A percentile compares a stretch with the other conserved stretches of the same genome.
Conservation (phyloP, 805 yeast species). For the Lipomyces starkeyi region DNA sequence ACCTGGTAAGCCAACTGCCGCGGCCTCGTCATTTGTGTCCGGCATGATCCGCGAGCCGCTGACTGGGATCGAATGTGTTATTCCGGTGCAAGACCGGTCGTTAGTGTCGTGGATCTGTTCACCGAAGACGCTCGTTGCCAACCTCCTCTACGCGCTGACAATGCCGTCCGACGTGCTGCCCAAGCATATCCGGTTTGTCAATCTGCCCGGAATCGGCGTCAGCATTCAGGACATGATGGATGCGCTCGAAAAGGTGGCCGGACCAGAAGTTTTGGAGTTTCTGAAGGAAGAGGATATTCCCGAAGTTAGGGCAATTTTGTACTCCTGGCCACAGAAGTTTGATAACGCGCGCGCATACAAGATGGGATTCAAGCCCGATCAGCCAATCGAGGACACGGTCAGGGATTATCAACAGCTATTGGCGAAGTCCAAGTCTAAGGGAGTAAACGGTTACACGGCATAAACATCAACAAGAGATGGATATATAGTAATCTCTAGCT, state of each 20-base stretch:
- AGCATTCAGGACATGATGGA: slow-evolving; percentile 41
- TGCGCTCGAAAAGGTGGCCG: slow-evolving; percentile 38
- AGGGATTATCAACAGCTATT: slow-evolving; percentile 9
- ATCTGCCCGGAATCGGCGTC: slow-evolving; percentile 40
- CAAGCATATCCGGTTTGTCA: slow-evolving; percentile 33
- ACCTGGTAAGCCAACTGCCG: slow-evolving; percentile 41
- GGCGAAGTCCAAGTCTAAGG: neutral
- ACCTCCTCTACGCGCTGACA: slow-evolving; percentile 35
- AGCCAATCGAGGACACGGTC: slow-evolving; percentile 25
- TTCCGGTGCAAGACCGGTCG: slow-evolving; percentile 35
- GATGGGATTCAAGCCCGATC: slow-evolving; percentile 23
- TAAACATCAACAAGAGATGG: neutral
- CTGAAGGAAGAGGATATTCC: slow-evolving; percentile 32
- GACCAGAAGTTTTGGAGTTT: slow-evolving; percentile 27
- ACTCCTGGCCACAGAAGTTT: slow-evolving; percentile 39
- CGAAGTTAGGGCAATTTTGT: slow-evolving; percentile 32
- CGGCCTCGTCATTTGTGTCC: slow-evolving; percentile 41
- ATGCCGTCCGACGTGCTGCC: slow-evolving; percentile 21
- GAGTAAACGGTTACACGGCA: neutral
- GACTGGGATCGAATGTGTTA: slow-evolving; percentile 29
- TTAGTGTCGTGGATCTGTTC: slow-evolving; percentile 38
- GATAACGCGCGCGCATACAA: slow-evolving; percentile 30
- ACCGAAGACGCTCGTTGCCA: slow-evolving; percentile 34
- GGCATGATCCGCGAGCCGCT: slow-evolving; percentile 41
- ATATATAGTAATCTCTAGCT: too few relatives aligned